Evolutionary conservation across 2,329 filamentous ascomycete genomes (phyloP).

Genomic region (Microcera coccophila): DNA sequence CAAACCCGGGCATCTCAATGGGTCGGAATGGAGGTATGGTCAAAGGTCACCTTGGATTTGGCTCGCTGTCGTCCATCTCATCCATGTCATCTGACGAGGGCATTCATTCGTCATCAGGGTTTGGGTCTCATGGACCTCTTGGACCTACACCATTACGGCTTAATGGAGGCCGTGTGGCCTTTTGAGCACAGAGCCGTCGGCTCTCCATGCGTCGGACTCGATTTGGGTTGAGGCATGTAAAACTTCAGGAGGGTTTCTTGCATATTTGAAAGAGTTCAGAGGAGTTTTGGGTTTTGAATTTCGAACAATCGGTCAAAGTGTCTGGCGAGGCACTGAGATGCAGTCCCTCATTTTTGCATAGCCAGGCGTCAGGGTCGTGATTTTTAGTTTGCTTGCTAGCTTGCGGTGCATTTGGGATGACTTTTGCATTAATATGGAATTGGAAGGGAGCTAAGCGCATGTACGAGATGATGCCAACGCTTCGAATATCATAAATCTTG

Average conservation of each 20-base stretch:
- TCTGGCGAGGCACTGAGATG: slow-evolving; percentile 8
- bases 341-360: slow-evolving; percentile 24
- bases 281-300: slow-evolving; percentile 8
- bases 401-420: slow-evolving; percentile 11
- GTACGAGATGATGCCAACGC: slow-evolving; percentile 16
- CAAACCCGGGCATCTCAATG: slow-evolving; percentile 56
- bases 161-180: slow-evolving; percentile 37
- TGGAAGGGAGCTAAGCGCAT: slow-evolving; percentile 9
- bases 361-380: slow-evolving; percentile 22
- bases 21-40: slow-evolving; percentile 47
- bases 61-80: slow-evolving; percentile 39
- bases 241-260: no score
- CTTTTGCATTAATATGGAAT: slow-evolving; percentile 18
- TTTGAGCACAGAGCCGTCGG: slow-evolving; percentile 25
- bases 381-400: slow-evolving; percentile 12
- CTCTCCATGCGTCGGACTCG: slow-evolving; percentile 8
- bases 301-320: slow-evolving; percentile 16
- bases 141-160: slow-evolving; percentile 33
- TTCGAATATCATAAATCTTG: slow-evolving; percentile 14
- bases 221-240: no score
- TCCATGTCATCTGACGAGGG: slow-evolving; percentile 41
- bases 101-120: slow-evolving; percentile 30
- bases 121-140: slow-evolving; percentile 32
- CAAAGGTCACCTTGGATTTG: slow-evolving; percentile 39
- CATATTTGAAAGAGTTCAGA: slow-evolving; percentile 9